Percentiles rank a stretch among this genome's conserved stretches.
Conservation (phyloP, 2,329 filamentous ascomycete species). For the Thelonectria discophora region DNA sequence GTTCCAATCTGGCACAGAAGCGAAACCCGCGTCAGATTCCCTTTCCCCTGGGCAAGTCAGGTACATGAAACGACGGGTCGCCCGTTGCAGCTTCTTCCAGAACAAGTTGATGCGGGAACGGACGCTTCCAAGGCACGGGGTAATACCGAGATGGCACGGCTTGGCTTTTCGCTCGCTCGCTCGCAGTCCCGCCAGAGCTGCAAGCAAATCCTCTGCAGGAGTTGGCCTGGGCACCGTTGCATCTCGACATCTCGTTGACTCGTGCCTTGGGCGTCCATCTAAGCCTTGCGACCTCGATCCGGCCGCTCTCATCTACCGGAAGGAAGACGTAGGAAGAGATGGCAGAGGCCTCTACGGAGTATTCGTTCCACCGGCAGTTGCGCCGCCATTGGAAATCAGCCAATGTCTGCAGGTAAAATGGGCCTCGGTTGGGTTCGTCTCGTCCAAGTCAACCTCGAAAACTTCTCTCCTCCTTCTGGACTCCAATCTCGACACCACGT, state of each 20-base stretch:
- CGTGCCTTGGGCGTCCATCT: conserved; percentile 29
- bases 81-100: conserved; percentile 37
- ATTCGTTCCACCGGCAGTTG: conserved; percentile 10
- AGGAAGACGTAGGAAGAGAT: conserved; percentile 1
- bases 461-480: not conserved
- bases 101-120: conserved; percentile 36
- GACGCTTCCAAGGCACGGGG: conserved; percentile 28
- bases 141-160: conserved; percentile 8
- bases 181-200: conserved; percentile 28
- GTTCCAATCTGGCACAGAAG: conserved; percentile 29
- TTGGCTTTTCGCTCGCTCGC: conserved; percentile 18
- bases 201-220: conserved; percentile 26
- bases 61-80: conserved; percentile 39
- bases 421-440: conserved; percentile 8
- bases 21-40: conserved; percentile 34
- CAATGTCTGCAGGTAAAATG: conserved; percentile 8
- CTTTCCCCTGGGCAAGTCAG: conserved; percentile 26
- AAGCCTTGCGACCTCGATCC: conserved; percentile 14
- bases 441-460: conserved; percentile 6
- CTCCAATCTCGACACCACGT: not conserved
- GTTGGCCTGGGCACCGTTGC: conserved; percentile 19
- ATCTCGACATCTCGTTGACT: conserved; percentile 29
- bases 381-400: conserved; percentile 1
- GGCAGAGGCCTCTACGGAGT: not conserved
- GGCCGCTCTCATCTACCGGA: conserved; percentile 9